Base-by-base conservation (phyloP, 2,329 filamentous ascomycete species). In the Aspergillus flavus region DNA sequence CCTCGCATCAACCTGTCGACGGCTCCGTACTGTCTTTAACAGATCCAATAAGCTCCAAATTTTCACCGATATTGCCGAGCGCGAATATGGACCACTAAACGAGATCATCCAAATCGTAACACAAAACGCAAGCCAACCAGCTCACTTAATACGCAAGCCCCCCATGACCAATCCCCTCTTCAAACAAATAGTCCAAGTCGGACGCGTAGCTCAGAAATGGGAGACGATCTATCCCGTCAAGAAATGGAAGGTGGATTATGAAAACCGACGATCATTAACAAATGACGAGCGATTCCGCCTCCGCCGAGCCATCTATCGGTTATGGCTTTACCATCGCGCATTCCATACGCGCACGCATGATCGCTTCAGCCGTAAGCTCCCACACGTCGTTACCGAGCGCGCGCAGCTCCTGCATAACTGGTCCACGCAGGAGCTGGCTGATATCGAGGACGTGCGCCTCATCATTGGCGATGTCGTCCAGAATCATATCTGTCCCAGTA, bases 151-250 rank as follows among this genome's bases (percentile, higher is more conserved):
- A 52, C 85, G 86, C 57, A 71, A 76, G 21, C 83, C 84, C 0
- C 83, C 84, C 1, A 78, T 87, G 59, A 87, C 85, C 0, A 75
- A 84, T 58, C 80, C 85, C 2, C 75, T 89, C 6, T 77, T 89
- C 43, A 79, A 82, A 64, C 86, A 88, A 66, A 78, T 87, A 50
- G 75, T 87, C 28, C 77, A 80, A 50, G 78, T 84, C 21, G 87
- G 87, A 48, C 78, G 80, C 16, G 78, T 87, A 1, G 87, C 86
- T 5, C 80, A 82, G 69, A 82, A 83, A 68, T 88, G 86, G 83
- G 84, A 84, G 69, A 79, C 81, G n/a, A 81, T 88, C n/a, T 89
- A 88, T 69, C 85, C 86, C 0, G 80, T 85, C 71, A 87, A 87
- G 75, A 87, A 87, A 72, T 89, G 87, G 87, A 87, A 86, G 68